Base-by-base conservation (phyloP, 2,329 filamentous ascomycete species). In the Cordyceps pruinosa region DNA sequence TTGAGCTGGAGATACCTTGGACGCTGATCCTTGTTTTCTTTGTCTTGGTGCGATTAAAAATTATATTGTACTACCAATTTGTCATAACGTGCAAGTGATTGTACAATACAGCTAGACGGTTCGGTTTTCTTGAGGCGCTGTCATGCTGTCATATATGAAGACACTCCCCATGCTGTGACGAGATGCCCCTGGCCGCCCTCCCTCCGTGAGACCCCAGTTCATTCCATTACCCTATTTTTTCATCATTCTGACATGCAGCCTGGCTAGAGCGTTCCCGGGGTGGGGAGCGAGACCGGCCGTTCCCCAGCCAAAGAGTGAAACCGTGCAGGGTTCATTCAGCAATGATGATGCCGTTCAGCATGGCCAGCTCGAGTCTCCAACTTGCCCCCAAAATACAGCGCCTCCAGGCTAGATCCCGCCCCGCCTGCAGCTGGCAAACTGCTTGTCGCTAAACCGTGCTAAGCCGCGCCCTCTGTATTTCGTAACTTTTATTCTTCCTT, bases 181-280 rank as follows among this genome's bases (percentile, higher is more conserved):
- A n/a, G n/a, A n/a, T n/a, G n/a, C n/a, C n/a, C n/a, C n/a, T n/a
- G n/a, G n/a, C n/a, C n/a, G n/a, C n/a, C n/a, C n/a, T n/a, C n/a
- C 25, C 26, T 15, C 13, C 25, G 10, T 30, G 34, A n/a, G 6
- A 3, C 26, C 44, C 17, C 6, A 4, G 2, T 10, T 15, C 34
- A 53, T 37, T 54, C 17, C 7, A 54, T 54, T 54, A 54, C 51
- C 51, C 41, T 28, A 54, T 54, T 46, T 54, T 54, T 54, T 2
- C 32, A 54, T 46, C 51, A 46, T 54, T 54, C 51, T 54, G 51
- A 54, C 39, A 45, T 54, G 8, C 13, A 28, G 51, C 21, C 51
- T 41, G 51, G 39, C 41, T 35, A 53, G n/a, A 17, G 47, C 23
- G 26, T n/a, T 19, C 19, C 50, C 44, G 46, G 41, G 50, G 50